Percentiles rank a stretch among this genome's conserved stretches.
Evolutionary conservation across 306 rosid species (phyloP).

Genomic region (Luffa acutangula): DNA sequence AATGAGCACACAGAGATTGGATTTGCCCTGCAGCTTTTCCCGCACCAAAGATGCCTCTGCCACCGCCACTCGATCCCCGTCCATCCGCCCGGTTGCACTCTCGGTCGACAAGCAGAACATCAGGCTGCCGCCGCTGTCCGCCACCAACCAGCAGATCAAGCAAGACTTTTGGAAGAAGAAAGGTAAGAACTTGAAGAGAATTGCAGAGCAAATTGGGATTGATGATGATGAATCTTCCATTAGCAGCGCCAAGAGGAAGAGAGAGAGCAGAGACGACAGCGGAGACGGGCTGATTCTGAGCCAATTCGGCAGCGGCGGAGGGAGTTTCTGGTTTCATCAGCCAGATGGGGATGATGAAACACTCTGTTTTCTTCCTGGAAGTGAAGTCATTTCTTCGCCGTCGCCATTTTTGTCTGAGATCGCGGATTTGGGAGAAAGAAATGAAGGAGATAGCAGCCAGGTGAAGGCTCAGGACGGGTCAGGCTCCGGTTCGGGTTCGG

Average conservation of each 20-base stretch:
- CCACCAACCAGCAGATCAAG: constrained; percentile 18
- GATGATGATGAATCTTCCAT: constrained; percentile 43
- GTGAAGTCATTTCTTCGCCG: constrained; percentile 48
- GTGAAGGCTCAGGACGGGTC: constrained; percentile 34
- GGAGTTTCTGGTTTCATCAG: constrained; percentile 55
- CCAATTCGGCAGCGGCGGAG: constrained; percentile 39
- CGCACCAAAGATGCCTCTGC: constrained; percentile 38
- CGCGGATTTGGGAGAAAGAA: constrained; percentile 52
- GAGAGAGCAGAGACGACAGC: constrained; percentile 20
- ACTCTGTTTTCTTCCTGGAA: constrained; percentile 52
- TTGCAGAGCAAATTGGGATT: constrained; percentile 37
- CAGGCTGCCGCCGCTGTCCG: constrained; percentile 68
- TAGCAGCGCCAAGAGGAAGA: constrained; percentile 65
- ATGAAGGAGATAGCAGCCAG: constrained; percentile 35
- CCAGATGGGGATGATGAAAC: constrained; percentile 47
- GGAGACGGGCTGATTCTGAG: constrained; percentile 35
- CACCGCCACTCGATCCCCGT: constrained; percentile 28
- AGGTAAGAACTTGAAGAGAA: constrained; percentile 63
- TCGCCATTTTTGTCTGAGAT: constrained; percentile 51
- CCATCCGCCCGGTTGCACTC: constrained; percentile 56
- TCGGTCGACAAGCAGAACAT: constrained; percentile 72
- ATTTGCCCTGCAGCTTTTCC: constrained; percentile 73
- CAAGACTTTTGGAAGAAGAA: constrained; percentile 55
- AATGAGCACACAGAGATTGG: constrained; percentile 97
- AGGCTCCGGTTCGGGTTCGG: constrained; percentile 7